phyloP scores from a whole-genome alignment of 495 filamentous ascomycete genomes.

The Xanthoparmelia taractica region DNA sequence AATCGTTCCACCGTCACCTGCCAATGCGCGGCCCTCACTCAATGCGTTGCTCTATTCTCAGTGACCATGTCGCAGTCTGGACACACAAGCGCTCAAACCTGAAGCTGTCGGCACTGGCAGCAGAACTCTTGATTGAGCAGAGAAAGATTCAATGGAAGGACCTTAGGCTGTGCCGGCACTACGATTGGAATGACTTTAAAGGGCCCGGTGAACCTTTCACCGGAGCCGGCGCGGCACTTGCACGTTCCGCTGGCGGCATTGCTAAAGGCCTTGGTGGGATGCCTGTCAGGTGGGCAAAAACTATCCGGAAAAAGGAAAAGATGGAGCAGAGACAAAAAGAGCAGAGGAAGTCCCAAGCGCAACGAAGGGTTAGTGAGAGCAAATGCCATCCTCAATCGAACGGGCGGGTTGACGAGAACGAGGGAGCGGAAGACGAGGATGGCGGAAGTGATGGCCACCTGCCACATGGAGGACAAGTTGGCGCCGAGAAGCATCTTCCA shows the following conservation, averaged over 20 bases:
- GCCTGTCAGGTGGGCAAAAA: slow-evolving; percentile 49
- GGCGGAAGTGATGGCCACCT: slow-evolving; percentile 11
- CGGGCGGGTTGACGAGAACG: background rate
- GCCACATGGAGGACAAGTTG: slow-evolving; percentile 14
- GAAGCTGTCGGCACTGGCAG: slow-evolving; percentile 57
- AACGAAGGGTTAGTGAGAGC: slow-evolving; percentile 9
- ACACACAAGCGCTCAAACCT: slow-evolving; percentile 44
- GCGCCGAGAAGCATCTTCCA: slow-evolving; percentile 22
- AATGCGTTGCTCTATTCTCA: slow-evolving; percentile 63
- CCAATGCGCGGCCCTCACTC: slow-evolving; percentile 46
- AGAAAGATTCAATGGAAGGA: slow-evolving; percentile 55
- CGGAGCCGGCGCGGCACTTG: slow-evolving; percentile 50
- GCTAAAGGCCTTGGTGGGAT: slow-evolving; percentile 52
- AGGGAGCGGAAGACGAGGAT: background rate
- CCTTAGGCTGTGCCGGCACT: slow-evolving; percentile 57
- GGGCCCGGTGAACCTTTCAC: slow-evolving; percentile 69
- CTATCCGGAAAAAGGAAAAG: slow-evolving; percentile 41
- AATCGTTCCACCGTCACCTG: slow-evolving; percentile 59
- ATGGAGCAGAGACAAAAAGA: slow-evolving; percentile 39
- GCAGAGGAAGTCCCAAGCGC: slow-evolving; percentile 21
- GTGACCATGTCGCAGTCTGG: slow-evolving; percentile 63
- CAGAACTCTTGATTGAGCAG: slow-evolving; percentile 52
- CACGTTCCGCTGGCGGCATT: slow-evolving; percentile 45
- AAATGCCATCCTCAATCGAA: background rate
- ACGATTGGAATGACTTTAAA: slow-evolving; percentile 74